These are phyloP conservation scores for Aspergillus fijiensis DNA, from an alignment of 2,329 filamentous ascomycete species.

Conservation along the genomic window DNA sequence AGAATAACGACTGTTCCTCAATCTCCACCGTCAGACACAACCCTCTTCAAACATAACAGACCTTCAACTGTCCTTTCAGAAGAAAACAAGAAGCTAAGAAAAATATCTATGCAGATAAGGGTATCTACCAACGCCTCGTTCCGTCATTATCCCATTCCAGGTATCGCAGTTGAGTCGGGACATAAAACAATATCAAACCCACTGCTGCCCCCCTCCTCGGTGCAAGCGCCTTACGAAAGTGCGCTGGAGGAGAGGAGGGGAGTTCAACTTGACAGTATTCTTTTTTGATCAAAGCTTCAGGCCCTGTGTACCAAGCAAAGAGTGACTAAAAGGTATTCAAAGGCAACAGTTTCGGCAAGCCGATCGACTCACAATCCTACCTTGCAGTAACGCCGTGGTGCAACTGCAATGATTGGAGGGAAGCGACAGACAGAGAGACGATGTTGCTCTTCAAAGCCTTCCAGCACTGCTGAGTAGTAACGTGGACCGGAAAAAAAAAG, in stretches of 20 bases:
- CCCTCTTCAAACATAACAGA: constrained; percentile 1
- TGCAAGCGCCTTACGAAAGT: constrained; percentile 20
- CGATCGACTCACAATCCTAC: background rate
- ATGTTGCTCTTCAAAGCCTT: constrained; percentile 32
- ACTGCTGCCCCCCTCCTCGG: constrained; percentile 21
- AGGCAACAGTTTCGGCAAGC: background rate
- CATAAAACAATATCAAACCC: constrained; percentile 15
- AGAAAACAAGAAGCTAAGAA: constrained; percentile 23
- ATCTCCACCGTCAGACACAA: background rate
- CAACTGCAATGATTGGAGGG: background rate
- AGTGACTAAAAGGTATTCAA: constrained; percentile 15
- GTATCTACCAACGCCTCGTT: constrained; percentile 47
- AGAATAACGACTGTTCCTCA: background rate
- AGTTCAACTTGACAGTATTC: constrained; percentile 27
- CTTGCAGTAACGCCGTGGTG: background rate
- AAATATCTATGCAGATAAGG: constrained; percentile 37
- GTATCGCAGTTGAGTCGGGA: constrained; percentile 27
- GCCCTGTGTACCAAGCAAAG: constrained; percentile 31
- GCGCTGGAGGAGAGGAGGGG: background rate
- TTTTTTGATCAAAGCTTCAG: constrained; percentile 32
- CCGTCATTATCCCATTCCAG: constrained; percentile 40
- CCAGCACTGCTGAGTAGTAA: constrained; percentile 37
- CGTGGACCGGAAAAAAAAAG: constrained; percentile 44
- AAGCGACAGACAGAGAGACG: background rate
- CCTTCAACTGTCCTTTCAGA: constrained; percentile 9